phyloP scores from a whole-genome alignment of 2,329 filamentous ascomycete genomes.

The Xylaria sp. region DNA sequence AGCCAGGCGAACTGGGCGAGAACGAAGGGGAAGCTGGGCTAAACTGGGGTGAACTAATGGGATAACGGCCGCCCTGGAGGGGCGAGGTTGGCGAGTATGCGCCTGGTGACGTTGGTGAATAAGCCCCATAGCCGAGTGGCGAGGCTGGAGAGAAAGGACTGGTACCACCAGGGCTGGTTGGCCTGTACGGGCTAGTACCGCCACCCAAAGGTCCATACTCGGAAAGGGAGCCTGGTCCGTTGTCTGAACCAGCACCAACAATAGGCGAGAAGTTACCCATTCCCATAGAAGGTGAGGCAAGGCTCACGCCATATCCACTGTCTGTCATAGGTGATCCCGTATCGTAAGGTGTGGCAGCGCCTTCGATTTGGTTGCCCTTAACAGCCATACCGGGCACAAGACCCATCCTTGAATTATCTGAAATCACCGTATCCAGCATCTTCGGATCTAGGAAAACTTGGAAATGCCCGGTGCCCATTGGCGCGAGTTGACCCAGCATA shows the following conservation, averaged over 20 bases:
- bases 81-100: constrained; percentile 84
- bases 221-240: constrained; percentile 72
- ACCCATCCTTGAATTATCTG: constrained; percentile 87
- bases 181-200: constrained; percentile 72
- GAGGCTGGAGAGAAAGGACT: constrained; percentile 80
- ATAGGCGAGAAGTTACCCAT: constrained; percentile 81
- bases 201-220: constrained; percentile 66
- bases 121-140: constrained; percentile 70
- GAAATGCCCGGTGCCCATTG: constrained; percentile 96
- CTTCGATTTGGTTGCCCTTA: constrained; percentile 79
- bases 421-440: constrained; percentile 95
- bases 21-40: constrained; percentile 72
- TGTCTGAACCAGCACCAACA: constrained; percentile 77
- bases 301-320: constrained; percentile 69
- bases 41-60: constrained; percentile 71
- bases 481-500: constrained; percentile 96
- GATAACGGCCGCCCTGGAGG: constrained; percentile 64
- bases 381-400: constrained; percentile 82
- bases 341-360: constrained; percentile 95
- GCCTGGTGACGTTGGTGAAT: constrained; percentile 81
- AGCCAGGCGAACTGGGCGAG: constrained; percentile 62
- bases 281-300: constrained; percentile 67
- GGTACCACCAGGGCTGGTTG: constrained; percentile 75
- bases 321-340: constrained; percentile 82
- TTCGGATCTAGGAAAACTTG: constrained; percentile 92